Percentiles rank a stretch among this genome's conserved stretches.
These are phyloP conservation scores for Cercospora berteroae DNA, from an alignment of 2,329 filamentous ascomycete species.

Conservation along the genomic window DNA sequence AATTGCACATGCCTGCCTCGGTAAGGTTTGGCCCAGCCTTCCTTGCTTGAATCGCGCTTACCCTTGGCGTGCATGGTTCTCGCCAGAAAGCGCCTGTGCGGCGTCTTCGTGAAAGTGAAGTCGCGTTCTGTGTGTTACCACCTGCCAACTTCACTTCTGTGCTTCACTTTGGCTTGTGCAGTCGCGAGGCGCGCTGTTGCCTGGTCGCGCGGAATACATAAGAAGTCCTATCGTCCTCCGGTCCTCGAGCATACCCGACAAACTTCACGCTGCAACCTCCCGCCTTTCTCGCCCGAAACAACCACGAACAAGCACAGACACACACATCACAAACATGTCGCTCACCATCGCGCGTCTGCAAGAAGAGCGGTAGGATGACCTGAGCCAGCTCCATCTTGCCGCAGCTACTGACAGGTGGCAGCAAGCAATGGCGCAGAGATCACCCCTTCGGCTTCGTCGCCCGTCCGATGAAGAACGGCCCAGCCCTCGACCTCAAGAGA, in stretches of 20 bases:
- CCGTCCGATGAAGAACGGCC: slow-evolving; percentile 73
- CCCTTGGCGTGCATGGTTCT: slow-evolving; percentile 3
- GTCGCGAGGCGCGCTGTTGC: not conserved
- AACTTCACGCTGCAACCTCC: not conserved
- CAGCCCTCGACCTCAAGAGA: slow-evolving; percentile 85
- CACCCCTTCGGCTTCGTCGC: slow-evolving; percentile 98
- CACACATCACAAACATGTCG: slow-evolving; percentile 59
- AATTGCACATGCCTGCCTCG: slow-evolving; percentile 14
- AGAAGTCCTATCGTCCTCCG: not conserved
- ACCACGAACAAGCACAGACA: slow-evolving; percentile 14
- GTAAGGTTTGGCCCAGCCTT: slow-evolving; percentile 12
- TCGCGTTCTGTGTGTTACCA: not conserved
- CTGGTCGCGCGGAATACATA: not conserved
- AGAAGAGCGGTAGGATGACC: slow-evolving; percentile 70
- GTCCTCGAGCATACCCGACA: not conserved
- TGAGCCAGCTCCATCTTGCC: not conserved
- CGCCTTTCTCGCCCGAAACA: not conserved
- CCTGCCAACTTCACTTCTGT: not conserved
- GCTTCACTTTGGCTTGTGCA: not conserved
- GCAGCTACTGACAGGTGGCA: slow-evolving; percentile 40
- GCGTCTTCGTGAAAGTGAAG: slow-evolving; percentile 2
- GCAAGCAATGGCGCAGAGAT: slow-evolving; percentile 94
- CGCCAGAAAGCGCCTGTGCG: not conserved
- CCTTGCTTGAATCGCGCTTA: not conserved
- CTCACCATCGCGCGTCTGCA: slow-evolving; percentile 84